Base-by-base conservation (phyloP, 495 filamentous ascomycete genomes). In the Penicillium chermesinum region DNA sequence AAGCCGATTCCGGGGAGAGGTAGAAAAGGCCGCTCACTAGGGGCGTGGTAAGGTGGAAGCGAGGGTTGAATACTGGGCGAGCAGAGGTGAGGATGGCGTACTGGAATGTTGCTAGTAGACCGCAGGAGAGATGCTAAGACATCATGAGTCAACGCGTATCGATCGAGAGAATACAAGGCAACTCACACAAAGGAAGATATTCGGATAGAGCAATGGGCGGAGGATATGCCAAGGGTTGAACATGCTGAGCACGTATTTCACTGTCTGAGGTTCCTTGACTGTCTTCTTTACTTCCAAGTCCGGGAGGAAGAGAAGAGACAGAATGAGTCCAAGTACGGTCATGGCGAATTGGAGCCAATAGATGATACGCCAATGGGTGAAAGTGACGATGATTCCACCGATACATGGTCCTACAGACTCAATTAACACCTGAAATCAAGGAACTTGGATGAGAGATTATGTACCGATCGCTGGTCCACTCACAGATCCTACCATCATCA, bases 11-110 rank as follows among this genome's bases (percentile, higher is more conserved):
- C 85, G 0, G 86, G 1, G 86, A 81, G 19, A 90, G 80, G 58
- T 87, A 90, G 70, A 90, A 88, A 12, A 90, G 75, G 3, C 84
- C 85, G 35, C 73, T 73, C 53, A 84, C 76, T n/a, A 88, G 71
- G 2, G 84, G 83, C 4, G 82, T 72, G 17, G 75, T 78, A 8
- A 90, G 75, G 53, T 82, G 54, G 69, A 88, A 89, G 15, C 85
- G 78, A 2, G 85, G 84, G 58, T 88, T 87, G 34, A 90, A 71
- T 19, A 88, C 79, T 54, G 84, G 81, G 41, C 84, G 82, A 52
- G 85, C 85, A 15, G 84, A 85, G 15, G 84, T 87, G 18, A 88
- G 76, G 15, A 88, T 66, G 17, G 70, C 73, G 57, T 88, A 89
- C 78, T 84, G 82, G 55, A 84, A 85, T 71, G 79, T 87, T 35